Conservation (phyloP, 306 rosid species). For the Lithocarpus polystachyus region DNA sequence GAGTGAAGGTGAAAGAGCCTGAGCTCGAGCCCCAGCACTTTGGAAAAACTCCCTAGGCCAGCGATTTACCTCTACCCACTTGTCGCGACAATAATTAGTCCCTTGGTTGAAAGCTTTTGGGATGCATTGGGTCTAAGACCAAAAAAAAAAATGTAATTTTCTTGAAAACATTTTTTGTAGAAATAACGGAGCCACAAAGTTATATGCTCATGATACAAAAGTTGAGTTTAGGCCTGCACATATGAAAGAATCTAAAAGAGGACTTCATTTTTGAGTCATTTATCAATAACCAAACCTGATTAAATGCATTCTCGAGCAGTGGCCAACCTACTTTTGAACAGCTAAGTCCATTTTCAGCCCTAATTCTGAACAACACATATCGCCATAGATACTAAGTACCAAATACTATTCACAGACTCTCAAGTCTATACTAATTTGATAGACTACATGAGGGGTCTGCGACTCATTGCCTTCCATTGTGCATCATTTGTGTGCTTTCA, state of each 20-base stretch:
- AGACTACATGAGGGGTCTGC: background rate
- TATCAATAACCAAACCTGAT: background rate
- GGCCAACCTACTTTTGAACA: background rate
- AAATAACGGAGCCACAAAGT: no score
- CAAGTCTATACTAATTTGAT: background rate
- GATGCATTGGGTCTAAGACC: no score
- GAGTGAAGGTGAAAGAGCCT: no score
- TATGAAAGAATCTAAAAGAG: background rate
- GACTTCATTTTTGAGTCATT: background rate
- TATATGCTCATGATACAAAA: no score
- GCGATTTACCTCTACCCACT: no score
- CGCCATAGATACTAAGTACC: background rate
- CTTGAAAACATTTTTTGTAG: no score
- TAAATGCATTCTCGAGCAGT: background rate
- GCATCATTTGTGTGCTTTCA: background rate
- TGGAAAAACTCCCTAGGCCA: no score
- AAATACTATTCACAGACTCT: background rate
- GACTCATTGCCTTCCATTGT: background rate
- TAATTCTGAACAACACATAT: background rate
- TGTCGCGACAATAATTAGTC: no score
- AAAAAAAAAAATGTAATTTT: no score
- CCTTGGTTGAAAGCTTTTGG: no score
- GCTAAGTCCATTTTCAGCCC: background rate
- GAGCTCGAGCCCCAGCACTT: no score
- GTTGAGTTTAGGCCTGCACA: background rate